phyloP scores from a whole-genome alignment of 2,329 filamentous ascomycete genomes.

The Bimuria novae-zelandiae region DNA sequence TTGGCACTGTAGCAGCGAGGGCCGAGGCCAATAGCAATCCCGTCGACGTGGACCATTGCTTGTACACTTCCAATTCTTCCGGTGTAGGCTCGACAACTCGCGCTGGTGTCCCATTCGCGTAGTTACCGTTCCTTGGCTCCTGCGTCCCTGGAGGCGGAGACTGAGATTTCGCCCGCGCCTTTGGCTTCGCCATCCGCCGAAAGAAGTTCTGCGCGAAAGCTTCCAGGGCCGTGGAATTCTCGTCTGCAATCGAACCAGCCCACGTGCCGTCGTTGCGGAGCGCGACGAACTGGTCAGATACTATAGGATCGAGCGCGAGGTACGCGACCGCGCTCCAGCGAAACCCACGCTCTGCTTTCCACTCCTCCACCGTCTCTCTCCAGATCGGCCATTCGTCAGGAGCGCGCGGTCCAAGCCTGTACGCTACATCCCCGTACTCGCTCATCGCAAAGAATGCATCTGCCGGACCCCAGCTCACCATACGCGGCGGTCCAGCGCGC shows the following conservation, averaged over 20 bases:
- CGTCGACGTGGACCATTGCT: constrained; percentile 37
- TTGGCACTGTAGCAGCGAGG: constrained; percentile 22
- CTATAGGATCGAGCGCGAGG: constrained; percentile 36
- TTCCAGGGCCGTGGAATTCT: constrained; percentile 39
- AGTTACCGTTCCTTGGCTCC: neutral
- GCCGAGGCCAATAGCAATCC: constrained; percentile 34
- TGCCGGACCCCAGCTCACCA: constrained; percentile 37
- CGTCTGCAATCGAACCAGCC: constrained; percentile 42
- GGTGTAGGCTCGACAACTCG: constrained; percentile 22
- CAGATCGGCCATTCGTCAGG: constrained; percentile 33
- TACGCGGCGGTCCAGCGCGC: constrained; percentile 40
- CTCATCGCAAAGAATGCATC: constrained; percentile 45
- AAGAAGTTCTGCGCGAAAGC: constrained; percentile 40
- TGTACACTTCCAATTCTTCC: constrained; percentile 31
- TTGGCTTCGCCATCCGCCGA: constrained; percentile 1
- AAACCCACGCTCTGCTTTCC: constrained; percentile 37
- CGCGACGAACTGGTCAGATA: constrained; percentile 41
- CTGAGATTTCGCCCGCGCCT: neutral
- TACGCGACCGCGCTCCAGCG: constrained; percentile 39
- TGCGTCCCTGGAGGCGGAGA: neutral
- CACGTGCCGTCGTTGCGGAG: constrained; percentile 41
- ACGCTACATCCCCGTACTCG: constrained; percentile 42
- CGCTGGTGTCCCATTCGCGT: neutral
- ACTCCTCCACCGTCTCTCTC: constrained; percentile 43
- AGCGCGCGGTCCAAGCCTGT: constrained; percentile 20